Evolutionary conservation across 169 alveolate species (phyloP), one percentile per base, ranked within the genome.

Genomic region (Eimeria praecox): DNA sequence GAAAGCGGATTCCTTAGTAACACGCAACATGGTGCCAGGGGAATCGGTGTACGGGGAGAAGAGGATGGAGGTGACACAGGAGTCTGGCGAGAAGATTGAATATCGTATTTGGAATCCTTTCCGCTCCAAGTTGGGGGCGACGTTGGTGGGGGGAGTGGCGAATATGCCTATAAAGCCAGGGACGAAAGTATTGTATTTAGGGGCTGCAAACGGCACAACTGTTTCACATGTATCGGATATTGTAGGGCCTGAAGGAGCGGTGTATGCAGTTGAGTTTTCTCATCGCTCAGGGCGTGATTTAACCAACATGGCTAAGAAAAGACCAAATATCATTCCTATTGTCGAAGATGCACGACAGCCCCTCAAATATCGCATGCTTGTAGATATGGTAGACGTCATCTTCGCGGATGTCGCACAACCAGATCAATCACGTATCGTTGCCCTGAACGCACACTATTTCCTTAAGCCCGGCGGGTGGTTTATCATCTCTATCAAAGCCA

Each of bases 331-430:
- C 82, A 99, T 99, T 35, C 99, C 99, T 56, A 99, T 99, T 35
- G 99, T 99, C 46, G 99, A 99, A 97, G 99, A 99, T 96, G 99
- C 99, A 30, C 98, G 99, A 92, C 99, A 99, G 94, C 99, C 99
- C 52, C 98, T 98, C 95, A 98, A 98, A 96, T 99, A 99, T 96
- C 87, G 99, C 97, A 99, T 99, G 99, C 98, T 99, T 49, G 99
- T 99, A 14, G 99, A 99, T 80, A 99, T 99, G 99, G 99, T 99
- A 52, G 99, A 99, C 95, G 99, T 98, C 89, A 98, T 99, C 80
- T 99, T 99, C 97, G 99, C 99, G 42, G 99, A 99, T 97, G 99
- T 99, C 49, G 99, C 99, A 22, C 99, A 99, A 97, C 99, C 99
- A 8, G 99, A 99, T 97, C 99, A 99, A 97, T 99, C 99, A 62